phyloP scores from a whole-genome alignment of 306 rosid genomes.

The Corylus avellana region DNA sequence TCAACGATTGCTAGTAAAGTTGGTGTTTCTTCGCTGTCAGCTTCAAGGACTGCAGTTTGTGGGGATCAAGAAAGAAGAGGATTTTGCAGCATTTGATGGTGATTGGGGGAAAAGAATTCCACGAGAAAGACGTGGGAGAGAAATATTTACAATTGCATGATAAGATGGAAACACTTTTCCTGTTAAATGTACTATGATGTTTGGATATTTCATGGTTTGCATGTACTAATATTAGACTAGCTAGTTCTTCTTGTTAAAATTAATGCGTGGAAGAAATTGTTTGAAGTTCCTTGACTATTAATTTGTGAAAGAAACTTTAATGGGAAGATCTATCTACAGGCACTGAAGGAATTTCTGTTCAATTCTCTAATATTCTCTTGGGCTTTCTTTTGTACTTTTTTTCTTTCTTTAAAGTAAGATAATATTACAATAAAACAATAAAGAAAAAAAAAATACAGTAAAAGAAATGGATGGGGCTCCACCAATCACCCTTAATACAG shows the following conservation, averaged over 20 bases:
- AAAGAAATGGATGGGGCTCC: no score
- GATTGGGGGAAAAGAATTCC: neutral
- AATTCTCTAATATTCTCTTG: neutral
- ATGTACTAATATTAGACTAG: constrained; percentile 11
- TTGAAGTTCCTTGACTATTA: neutral
- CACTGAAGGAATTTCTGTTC: neutral
- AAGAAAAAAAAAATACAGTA: no score
- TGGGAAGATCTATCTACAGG: no score
- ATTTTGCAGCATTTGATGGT: constrained; percentile 15
- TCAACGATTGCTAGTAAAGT: constrained; percentile 29
- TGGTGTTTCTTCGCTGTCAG: constrained; percentile 39
- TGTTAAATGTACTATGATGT: constrained; percentile 25
- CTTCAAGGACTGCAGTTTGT: constrained; percentile 40
- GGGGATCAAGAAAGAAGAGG: constrained; percentile 42
- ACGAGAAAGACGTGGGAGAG: neutral
- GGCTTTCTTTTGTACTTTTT: neutral
- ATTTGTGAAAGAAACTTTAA: no score
- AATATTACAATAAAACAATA: no score
- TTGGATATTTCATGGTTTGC: neutral
- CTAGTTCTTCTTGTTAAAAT: neutral
- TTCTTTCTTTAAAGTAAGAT: no score
- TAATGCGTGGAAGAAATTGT: neutral
- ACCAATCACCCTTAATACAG: no score
- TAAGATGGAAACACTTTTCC: neutral
- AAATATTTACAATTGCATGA: neutral